Conservation (phyloP, 495 filamentous ascomycete genomes). For the Aspergillus haitiensis region DNA sequence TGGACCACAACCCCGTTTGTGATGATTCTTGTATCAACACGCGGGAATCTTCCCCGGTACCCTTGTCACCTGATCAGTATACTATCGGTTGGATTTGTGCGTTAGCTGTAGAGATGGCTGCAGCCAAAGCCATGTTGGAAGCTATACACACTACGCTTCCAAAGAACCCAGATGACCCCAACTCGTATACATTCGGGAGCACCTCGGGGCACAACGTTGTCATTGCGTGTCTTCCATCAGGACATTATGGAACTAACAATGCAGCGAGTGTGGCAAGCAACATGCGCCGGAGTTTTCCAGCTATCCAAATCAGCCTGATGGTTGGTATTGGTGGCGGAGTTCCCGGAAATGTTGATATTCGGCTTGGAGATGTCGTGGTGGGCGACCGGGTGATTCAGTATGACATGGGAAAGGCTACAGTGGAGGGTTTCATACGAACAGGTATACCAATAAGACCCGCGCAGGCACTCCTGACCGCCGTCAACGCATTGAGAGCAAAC, state of each 20-base stretch:
- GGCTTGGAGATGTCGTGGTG: neutral
- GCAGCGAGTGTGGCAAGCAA: neutral
- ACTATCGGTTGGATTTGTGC: constrained; percentile 1
- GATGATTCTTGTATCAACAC: too few species aligned
- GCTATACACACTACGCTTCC: neutral
- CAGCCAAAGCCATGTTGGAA: neutral
- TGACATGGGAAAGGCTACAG: neutral
- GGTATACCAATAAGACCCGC: neutral
- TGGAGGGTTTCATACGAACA: neutral
- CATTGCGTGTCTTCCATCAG: neutral
- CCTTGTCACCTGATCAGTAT: too few species aligned
- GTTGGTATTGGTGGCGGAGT: neutral
- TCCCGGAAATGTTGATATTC: neutral
- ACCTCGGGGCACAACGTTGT: neutral
- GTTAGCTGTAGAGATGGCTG: neutral
- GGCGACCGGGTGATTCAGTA: neutral
- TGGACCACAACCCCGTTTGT: too few species aligned
- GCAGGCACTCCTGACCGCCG: neutral
- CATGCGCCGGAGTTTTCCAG: neutral
- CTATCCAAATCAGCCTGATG: neutral
- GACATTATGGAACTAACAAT: neutral
- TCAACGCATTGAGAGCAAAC: neutral
- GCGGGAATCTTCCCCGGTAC: too few species aligned
- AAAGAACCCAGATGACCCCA: neutral
- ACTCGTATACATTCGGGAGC: neutral